phyloP scores from a whole-genome alignment of 805 yeast species.

The Hanseniaspora lachancei region DNA sequence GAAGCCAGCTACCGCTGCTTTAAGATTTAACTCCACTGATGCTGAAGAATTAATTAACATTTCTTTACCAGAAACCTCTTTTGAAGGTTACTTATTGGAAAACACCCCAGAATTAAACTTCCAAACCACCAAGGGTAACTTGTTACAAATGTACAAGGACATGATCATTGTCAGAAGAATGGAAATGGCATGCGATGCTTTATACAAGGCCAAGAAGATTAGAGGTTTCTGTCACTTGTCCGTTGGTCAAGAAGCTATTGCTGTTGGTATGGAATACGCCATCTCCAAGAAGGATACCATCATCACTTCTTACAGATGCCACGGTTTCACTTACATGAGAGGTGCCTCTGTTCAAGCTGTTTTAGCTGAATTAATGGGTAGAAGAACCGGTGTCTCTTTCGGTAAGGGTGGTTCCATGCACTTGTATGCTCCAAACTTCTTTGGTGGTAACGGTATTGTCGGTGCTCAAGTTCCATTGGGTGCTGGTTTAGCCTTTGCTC shows the following conservation, averaged over 20 bases:
- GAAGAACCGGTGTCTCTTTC: slow-evolving; percentile 82
- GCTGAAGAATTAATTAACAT: slow-evolving; percentile 30
- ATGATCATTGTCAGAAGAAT: slow-evolving; percentile 88
- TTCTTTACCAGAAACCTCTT: slow-evolving; percentile 65
- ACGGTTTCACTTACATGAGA: slow-evolving; percentile 94
- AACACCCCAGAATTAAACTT: slow-evolving; percentile 52
- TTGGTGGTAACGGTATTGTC: slow-evolving; percentile 98
- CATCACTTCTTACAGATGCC: slow-evolving; percentile 97
- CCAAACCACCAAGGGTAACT: slow-evolving; percentile 65
- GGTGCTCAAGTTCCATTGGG: slow-evolving; percentile 99
- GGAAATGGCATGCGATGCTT: slow-evolving; percentile 98
- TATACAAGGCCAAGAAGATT: slow-evolving; percentile 95
- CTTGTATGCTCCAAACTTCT: slow-evolving; percentile 89
- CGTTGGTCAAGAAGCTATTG: slow-evolving; percentile 97
- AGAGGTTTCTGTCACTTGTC: slow-evolving; percentile 98
- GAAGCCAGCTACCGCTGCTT: slow-evolving; percentile 13
- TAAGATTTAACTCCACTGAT: slow-evolving; percentile 10
- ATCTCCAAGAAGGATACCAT: slow-evolving; percentile 72
- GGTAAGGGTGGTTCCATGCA: slow-evolving; percentile 99
- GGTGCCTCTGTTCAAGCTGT: slow-evolving; percentile 86
- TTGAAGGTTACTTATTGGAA: slow-evolving; percentile 71
- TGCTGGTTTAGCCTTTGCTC: slow-evolving; percentile 96
- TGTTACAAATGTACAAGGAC: slow-evolving; percentile 90
- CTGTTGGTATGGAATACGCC: slow-evolving; percentile 96
- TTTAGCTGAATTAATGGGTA: slow-evolving; percentile 93